Conservation (phyloP, 208 protist species). For the Acanthamoeba castellanii region DNA sequence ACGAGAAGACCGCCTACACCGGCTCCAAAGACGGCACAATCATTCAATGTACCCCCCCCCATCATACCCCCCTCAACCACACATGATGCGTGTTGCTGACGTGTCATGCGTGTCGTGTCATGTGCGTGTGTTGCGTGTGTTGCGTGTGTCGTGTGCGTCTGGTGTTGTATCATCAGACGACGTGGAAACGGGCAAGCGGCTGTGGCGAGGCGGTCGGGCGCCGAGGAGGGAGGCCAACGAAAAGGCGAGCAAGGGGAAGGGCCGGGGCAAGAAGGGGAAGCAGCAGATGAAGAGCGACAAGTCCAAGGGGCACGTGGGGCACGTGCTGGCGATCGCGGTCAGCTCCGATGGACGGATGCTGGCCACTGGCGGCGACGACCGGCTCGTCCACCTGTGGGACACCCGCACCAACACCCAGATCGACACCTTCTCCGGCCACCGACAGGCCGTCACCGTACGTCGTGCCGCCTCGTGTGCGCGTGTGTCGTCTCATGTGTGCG, state of each 20-base stretch:
- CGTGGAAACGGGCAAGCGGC: constrained; percentile 42
- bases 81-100: too few relatives aligned
- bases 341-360: constrained; percentile 74
- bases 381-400: constrained; percentile 76
- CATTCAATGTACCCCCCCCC: constrained; percentile 70
- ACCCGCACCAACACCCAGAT: constrained; percentile 44
- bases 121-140: neutral
- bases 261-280: neutral
- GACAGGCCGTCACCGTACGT: constrained; percentile 68
- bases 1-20: constrained; percentile 66
- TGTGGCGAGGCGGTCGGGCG: constrained; percentile 9
- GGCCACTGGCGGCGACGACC: constrained; percentile 73
- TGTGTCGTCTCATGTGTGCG: too few relatives aligned
- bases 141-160: neutral
- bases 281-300: constrained; percentile 3
- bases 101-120: neutral
- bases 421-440: constrained; percentile 76
- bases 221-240: neutral
- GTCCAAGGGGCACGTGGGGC: constrained; percentile 72
- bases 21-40: constrained; percentile 60
- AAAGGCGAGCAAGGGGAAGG: neutral
- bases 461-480: neutral
- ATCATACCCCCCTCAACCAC: too few relatives aligned
- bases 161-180: neutral
- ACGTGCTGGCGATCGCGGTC: constrained; percentile 77